Conservation (phyloP, 83 land plant species). For the Thuja plicata region DNA sequence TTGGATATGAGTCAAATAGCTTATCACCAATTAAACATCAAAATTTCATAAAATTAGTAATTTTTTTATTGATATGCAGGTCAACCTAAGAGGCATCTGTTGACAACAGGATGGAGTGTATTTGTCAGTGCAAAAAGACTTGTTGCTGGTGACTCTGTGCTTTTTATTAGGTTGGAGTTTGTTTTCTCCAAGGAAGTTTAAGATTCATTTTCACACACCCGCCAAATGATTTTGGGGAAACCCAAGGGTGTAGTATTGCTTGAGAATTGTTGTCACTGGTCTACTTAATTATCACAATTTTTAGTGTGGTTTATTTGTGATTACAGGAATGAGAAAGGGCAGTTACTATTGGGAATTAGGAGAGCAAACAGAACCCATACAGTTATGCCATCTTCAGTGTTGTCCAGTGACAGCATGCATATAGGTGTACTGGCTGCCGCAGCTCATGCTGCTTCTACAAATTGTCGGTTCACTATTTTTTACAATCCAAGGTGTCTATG, state of each 20-base stretch:
- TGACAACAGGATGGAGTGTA: conserved; percentile 78
- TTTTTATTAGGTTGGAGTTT: conserved; percentile 71
- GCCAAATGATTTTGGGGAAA: background rate
- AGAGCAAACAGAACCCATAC: conserved; percentile 84
- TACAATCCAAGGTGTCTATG: conserved; percentile 77
- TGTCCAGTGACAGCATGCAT: conserved; percentile 96
- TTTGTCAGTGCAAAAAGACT: conserved; percentile 94
- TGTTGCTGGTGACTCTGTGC: conserved; percentile 89
- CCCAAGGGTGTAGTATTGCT: background rate
- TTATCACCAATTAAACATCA: background rate
- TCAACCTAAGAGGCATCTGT: conserved; percentile 68
- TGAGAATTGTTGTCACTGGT: background rate
- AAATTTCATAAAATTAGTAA: background rate
- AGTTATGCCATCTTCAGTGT: conserved; percentile 84
- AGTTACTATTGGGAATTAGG: conserved; percentile 81
- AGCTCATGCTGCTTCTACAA: conserved; percentile 91
- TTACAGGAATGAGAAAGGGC: conserved; percentile 81
- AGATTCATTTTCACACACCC: background rate
- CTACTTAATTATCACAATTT: background rate
- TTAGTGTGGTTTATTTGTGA: conserved; percentile 32
- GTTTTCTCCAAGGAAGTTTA: background rate
- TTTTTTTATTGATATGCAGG: conserved; percentile 28
- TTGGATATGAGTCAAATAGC: background rate
- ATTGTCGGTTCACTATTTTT: conserved; percentile 82
- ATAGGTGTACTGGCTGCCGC: conserved; percentile 97